Evolutionary conservation across 345 rosid genomes (phyloP), one percentile per base, ranked within the genome.

Genomic region (Acer yangbiense): DNA sequence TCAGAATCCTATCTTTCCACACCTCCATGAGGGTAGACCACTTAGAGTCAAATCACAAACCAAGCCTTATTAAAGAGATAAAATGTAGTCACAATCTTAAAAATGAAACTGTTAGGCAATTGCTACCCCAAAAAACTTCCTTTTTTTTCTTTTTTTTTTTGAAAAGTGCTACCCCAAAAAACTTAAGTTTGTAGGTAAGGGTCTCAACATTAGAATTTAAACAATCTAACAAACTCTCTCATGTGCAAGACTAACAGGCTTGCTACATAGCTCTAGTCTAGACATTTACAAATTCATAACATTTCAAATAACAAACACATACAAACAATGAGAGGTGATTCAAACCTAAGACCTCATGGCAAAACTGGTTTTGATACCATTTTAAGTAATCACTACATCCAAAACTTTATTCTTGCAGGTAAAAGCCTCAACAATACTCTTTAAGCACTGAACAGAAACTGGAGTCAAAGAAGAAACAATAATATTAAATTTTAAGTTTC

Each of bases 11-110:
- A 9, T 27, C 16, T 70, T 52, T 52, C 7, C 60, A 44, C 48
- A 18, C 17, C 61, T 18, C 65, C 27, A n/a, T 43, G 32, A 43
- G 60, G 44, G 25, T 71, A 71, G 75, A 71, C 9, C 65, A 71
- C 44, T 55, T 55, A 54, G 43, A 8, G 16, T 32, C 57, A 68
- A 44, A 44, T 20, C 21, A 64, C 13, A 64, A 1, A 50, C 23
- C 29, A 27, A 10, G 25, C 50, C 44, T 32, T 32, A 71, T 12
- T 9, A 32, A 55, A n/a, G 8, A 32, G 39, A 35, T 35, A 4
- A 35, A 14, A 71, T 71, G 7, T 10, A 71, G 65, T 8, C 46
- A 71, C 9, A 72, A 35, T 39, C 65, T 58, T 60, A 5, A 55
- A 71, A 29, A 73, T 21, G 50, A 60, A 60, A 6, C n/a, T 43